Conservation (phyloP, 2,329 filamentous ascomycete species). For the Botrytis medusae region DNA sequence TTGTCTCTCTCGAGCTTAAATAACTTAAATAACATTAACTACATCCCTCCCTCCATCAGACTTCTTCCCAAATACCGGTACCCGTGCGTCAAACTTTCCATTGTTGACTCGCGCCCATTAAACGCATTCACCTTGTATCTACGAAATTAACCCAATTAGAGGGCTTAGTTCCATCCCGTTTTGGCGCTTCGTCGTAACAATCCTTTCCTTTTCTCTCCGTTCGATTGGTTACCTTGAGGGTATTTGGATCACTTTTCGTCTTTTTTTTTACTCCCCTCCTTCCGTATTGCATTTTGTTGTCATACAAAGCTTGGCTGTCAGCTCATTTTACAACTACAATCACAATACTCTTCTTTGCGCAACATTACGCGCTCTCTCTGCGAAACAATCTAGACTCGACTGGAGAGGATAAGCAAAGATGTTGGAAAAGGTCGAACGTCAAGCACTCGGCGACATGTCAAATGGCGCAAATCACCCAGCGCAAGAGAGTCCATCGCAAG, state of each 20-base stretch:
- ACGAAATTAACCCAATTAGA: slow-evolving; percentile 13
- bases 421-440: slow-evolving; percentile 18
- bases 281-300: background rate
- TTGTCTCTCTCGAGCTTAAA: background rate
- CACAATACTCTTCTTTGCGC: background rate
- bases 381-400: background rate
- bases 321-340: background rate
- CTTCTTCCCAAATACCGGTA: background rate
- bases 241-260: background rate
- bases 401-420: background rate
- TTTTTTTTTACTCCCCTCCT: background rate
- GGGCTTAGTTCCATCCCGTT: background rate
- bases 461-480: background rate
- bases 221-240: background rate
- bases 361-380: background rate
- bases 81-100: background rate
- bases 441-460: background rate
- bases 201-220: background rate
- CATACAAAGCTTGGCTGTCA: slow-evolving; percentile 4
- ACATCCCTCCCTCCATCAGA: background rate
- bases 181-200: background rate
- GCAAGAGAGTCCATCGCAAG: background rate
- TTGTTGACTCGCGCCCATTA: background rate
- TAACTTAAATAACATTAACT: background rate
- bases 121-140: background rate